These are phyloP conservation scores for Achlya hypogyna DNA, from an alignment of 352 stramenopile genomes.

Conservation along the genomic window DNA sequence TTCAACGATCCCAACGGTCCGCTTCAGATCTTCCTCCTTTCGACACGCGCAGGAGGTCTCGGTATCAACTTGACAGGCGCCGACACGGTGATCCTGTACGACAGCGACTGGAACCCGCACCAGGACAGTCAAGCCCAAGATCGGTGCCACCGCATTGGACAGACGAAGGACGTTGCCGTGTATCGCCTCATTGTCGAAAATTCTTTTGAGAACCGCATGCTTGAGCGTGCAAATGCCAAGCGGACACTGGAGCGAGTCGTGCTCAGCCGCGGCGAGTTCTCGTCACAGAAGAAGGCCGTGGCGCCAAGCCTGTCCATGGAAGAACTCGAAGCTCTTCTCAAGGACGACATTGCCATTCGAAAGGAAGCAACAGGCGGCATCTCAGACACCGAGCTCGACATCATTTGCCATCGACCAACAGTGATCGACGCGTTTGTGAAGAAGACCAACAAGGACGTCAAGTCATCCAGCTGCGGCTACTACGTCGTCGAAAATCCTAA, in stretches of 20 bases:
- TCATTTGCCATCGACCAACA: constrained; percentile 58
- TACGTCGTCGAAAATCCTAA: constrained; percentile 62
- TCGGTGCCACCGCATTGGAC: constrained; percentile 84
- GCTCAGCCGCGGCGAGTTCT: constrained; percentile 81
- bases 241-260: constrained; percentile 85
- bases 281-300: constrained; percentile 38
- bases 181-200: constrained; percentile 90
- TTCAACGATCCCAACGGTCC: constrained; percentile 64
- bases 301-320: constrained; percentile 40
- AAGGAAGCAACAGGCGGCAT: constrained; percentile 69
- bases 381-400: constrained; percentile 40
- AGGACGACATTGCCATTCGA: constrained; percentile 65
- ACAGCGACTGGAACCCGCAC: constrained; percentile 99
- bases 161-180: constrained; percentile 85
- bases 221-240: constrained; percentile 87
- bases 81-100: constrained; percentile 96
- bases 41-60: constrained; percentile 90
- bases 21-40: constrained; percentile 74
- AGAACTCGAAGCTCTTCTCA: constrained; percentile 63
- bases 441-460: constrained; percentile 3
- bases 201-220: constrained; percentile 92
- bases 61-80: constrained; percentile 96
- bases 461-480: constrained; percentile 35
- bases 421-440: constrained; percentile 72
- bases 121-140: constrained; percentile 91